Conservation (phyloP, 805 yeast species). For the Sugiyamaella valdiviana region DNA sequence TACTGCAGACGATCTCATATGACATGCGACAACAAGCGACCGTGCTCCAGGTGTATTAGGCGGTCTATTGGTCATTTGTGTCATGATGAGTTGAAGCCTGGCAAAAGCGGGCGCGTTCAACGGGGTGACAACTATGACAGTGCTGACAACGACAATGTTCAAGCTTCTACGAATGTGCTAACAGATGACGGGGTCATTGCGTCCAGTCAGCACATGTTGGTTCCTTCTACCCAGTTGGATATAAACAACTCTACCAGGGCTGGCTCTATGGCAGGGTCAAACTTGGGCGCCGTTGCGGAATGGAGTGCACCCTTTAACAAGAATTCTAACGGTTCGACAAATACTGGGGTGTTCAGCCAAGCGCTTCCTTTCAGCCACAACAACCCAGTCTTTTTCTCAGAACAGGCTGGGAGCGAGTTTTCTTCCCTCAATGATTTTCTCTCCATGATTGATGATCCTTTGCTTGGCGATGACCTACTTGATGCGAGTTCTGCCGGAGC, state of each 20-base stretch:
- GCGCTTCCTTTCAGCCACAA: constrained; percentile 20
- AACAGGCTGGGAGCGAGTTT: constrained; percentile 89
- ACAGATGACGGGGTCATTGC: neutral
- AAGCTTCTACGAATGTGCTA: neutral
- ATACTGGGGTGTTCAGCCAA: neutral
- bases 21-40: constrained; percentile 73
- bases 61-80: constrained; percentile 86
- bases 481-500: constrained; percentile 33
- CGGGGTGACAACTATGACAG: neutral
- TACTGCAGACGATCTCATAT: constrained; percentile 90
- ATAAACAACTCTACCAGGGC: constrained; percentile 8
- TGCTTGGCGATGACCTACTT: constrained; percentile 22
- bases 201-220: constrained; percentile 10
- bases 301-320: constrained; percentile 3
- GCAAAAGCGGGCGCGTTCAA: constrained; percentile 1
- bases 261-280: too few relatives aligned
- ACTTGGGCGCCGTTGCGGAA: neutral
- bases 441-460: constrained; percentile 73
- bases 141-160: neutral
- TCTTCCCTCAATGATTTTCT: constrained; percentile 83
- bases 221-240: constrained; percentile 6
- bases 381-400: constrained; percentile 71
- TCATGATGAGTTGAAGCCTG: constrained; percentile 52
- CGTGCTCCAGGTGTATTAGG: constrained; percentile 78
- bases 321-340: neutral